Percentiles rank a stretch among this genome's conserved stretches.
These are phyloP conservation scores for Xylaria sp. DNA, from an alignment of 495 filamentous ascomycete species.

Conservation along the genomic window DNA sequence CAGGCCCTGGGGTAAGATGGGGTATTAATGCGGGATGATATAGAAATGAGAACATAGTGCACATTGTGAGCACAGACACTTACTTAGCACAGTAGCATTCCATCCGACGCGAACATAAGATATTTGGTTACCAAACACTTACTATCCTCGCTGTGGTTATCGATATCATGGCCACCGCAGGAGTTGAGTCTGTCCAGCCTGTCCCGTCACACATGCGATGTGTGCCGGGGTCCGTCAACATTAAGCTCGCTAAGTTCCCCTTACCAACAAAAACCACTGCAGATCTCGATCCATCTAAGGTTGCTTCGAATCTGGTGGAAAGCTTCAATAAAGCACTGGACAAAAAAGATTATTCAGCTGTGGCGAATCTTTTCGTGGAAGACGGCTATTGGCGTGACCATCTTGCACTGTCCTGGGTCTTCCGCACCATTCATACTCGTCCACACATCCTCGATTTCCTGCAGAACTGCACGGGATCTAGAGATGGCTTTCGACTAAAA, in stretches of 20 bases:
- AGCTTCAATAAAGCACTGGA: constrained; percentile 53
- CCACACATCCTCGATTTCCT: constrained; percentile 56
- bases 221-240: constrained; percentile 10
- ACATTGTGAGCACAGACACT: not conserved
- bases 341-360: constrained; percentile 36
- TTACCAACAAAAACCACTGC: not conserved
- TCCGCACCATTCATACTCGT: constrained; percentile 60
- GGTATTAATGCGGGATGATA: not conserved
- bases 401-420: constrained; percentile 61
- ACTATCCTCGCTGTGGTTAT: not conserved
- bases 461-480: constrained; percentile 21
- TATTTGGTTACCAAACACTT: not conserved
- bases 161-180: constrained; percentile 5
- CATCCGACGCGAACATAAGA: constrained; percentile 5
- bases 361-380: constrained; percentile 53
- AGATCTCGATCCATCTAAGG: not conserved
- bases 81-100: constrained; percentile 2
- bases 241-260: constrained; percentile 11
- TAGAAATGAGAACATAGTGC: not conserved
- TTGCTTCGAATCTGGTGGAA: not conserved
- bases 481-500: constrained; percentile 41
- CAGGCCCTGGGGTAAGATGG: no score
- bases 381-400: constrained; percentile 68
- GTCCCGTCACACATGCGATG: constrained; percentile 19
- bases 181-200: not conserved